phyloP scores from a whole-genome alignment of 495 filamentous ascomycete species.

The Apiosordaria backusii region DNA sequence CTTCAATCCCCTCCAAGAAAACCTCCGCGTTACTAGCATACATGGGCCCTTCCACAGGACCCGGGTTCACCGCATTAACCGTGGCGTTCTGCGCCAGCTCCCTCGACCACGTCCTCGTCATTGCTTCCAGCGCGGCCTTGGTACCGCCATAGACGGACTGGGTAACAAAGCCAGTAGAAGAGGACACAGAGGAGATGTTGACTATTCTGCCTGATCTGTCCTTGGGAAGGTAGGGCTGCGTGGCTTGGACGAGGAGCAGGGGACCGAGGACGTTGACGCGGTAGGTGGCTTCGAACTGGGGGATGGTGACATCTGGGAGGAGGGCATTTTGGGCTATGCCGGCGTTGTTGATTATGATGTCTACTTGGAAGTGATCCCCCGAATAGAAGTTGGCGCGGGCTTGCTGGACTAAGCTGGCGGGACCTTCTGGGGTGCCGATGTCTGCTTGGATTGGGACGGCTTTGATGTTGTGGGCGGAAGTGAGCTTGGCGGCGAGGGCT shows the following conservation, averaged over 20 bases:
- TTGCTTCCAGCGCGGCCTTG: constrained; percentile 86
- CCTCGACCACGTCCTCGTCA: constrained; percentile 84
- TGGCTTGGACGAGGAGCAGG: constrained; percentile 72
- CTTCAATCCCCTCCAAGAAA: constrained; percentile 41
- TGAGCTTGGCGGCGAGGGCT: constrained; percentile 40
- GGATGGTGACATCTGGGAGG: constrained; percentile 54
- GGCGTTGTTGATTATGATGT: constrained; percentile 89
- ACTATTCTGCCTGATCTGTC: constrained; percentile 76
- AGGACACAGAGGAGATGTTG: constrained; percentile 70
- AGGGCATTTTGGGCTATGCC: constrained; percentile 60
- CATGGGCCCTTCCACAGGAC: constrained; percentile 79
- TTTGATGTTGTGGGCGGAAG: constrained; percentile 37
- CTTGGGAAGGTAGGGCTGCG: constrained; percentile 63
- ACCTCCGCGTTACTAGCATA: constrained; percentile 39
- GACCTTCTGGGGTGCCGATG: constrained; percentile 38
- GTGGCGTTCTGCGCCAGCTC: constrained; percentile 76
- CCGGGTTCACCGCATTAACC: constrained; percentile 86
- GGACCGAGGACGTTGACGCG: constrained; percentile 82
- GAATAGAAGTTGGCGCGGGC: constrained; percentile 30
- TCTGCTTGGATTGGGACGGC: constrained; percentile 44
- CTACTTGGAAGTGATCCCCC: constrained; percentile 57
- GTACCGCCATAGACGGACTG: constrained; percentile 83
- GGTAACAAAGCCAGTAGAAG: constrained; percentile 62
- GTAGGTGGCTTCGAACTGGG: constrained; percentile 69
- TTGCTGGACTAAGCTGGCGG: constrained; percentile 34